These are phyloP conservation scores for Trametes cingulata DNA, from an alignment of 768 basidiomycete species.

Conservation along the genomic window DNA sequence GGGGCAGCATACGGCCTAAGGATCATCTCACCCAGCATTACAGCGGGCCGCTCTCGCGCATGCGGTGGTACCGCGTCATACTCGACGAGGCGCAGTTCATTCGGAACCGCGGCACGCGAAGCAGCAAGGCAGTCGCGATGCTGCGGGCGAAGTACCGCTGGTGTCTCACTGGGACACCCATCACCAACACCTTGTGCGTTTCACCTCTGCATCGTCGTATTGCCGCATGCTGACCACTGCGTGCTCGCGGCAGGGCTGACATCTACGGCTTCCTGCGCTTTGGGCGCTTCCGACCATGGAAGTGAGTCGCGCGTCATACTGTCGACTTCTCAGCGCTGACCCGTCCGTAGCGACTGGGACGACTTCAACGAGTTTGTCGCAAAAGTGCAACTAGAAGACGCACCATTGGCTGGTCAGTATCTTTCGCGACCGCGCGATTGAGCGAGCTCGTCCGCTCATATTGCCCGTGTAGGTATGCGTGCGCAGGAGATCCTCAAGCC, in stretches of 20 bases:
- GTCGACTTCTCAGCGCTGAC: slow-evolving; percentile 10
- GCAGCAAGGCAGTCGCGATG: slow-evolving; percentile 59
- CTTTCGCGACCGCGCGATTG: not conserved
- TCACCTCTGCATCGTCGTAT: not conserved
- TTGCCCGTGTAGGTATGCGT: slow-evolving; percentile 43
- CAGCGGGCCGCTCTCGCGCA: slow-evolving; percentile 61
- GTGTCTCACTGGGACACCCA: slow-evolving; percentile 78
- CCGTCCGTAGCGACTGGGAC: slow-evolving; percentile 52
- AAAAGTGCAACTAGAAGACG: slow-evolving; percentile 52
- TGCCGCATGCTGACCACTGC: too few relatives aligned
- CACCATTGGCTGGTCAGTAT: slow-evolving; percentile 57
- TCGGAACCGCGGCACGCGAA: slow-evolving; percentile 60
- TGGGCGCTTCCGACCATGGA: slow-evolving; percentile 67
- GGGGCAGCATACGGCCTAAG: too few relatives aligned
- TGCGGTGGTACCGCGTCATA: slow-evolving; percentile 68
- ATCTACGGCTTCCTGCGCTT: slow-evolving; percentile 73
- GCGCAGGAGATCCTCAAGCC: slow-evolving; percentile 70
- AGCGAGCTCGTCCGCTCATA: not conserved
- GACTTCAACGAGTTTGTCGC: slow-evolving; percentile 62
- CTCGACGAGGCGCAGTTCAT: slow-evolving; percentile 83
- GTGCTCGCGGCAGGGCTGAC: slow-evolving; percentile 48
- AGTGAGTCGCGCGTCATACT: slow-evolving; percentile 29
- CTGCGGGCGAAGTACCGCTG: slow-evolving; percentile 70
- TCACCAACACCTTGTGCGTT: slow-evolving; percentile 66
- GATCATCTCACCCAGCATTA: not conserved